Conservation (phyloP, 2,329 filamentous ascomycete species). For the Cucurbitaria berberidis region DNA sequence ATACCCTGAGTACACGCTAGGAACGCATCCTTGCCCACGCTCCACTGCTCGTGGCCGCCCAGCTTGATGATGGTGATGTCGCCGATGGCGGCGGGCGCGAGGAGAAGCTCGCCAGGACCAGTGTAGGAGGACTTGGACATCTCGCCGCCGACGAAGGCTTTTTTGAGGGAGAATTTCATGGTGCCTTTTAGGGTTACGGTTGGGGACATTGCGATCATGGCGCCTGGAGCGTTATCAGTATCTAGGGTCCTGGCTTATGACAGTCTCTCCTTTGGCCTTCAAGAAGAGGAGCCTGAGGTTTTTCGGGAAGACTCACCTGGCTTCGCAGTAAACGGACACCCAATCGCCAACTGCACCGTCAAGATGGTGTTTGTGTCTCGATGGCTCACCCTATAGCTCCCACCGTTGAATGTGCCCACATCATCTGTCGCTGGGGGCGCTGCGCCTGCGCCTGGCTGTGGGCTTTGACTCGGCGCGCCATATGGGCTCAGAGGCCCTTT, state of each 20-base stretch:
- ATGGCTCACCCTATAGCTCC: slow-evolving; percentile 91
- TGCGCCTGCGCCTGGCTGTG: slow-evolving; percentile 43
- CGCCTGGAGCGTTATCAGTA: slow-evolving; percentile 57
- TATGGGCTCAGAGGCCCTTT: slow-evolving; percentile 35
- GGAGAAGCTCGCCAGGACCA: slow-evolving; percentile 86
- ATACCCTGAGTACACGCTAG: slow-evolving; percentile 87
- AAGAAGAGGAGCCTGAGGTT: too few species aligned
- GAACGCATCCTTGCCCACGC: slow-evolving; percentile 84
- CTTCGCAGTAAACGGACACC: slow-evolving; percentile 80
- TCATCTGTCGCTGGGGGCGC: slow-evolving; percentile 73
- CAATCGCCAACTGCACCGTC: slow-evolving; percentile 87
- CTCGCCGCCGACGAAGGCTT: slow-evolving; percentile 82
- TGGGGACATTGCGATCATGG: slow-evolving; percentile 95
- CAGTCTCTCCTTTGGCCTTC: too few species aligned
- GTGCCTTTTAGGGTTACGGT: slow-evolving; percentile 82
- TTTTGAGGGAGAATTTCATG: slow-evolving; percentile 88
- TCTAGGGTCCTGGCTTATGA: neutral
- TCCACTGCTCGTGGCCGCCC: slow-evolving; percentile 76
- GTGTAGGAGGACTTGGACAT: slow-evolving; percentile 81
- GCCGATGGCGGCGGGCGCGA: slow-evolving; percentile 80
- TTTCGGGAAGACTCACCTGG: slow-evolving; percentile 63
- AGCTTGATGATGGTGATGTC: slow-evolving; percentile 84
- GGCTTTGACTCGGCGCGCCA: slow-evolving; percentile 42
- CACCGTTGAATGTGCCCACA: slow-evolving; percentile 95
- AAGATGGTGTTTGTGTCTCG: slow-evolving; percentile 88